phyloP scores from a whole-genome alignment of 2,329 filamentous ascomycete genomes.

The Lecanoromycetidae sp. region DNA sequence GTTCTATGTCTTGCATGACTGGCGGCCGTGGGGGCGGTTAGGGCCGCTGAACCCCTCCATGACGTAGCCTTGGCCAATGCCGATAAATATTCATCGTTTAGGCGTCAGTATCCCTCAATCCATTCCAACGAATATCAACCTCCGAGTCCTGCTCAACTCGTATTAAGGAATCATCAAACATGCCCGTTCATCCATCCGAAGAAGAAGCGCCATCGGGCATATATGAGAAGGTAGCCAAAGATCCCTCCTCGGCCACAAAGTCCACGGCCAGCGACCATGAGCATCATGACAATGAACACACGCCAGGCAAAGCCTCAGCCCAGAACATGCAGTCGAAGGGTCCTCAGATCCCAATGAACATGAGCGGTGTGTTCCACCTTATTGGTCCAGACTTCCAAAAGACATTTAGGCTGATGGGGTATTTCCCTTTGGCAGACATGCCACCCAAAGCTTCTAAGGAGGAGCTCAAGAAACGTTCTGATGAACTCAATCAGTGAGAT shows the following conservation, averaged over 20 bases:
- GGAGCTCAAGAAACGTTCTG: conserved; percentile 52
- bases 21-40: no score
- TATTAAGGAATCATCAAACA: no score
- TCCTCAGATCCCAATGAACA: conserved; percentile 30
- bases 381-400: conserved; percentile 30
- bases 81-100: no score
- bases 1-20: no score
- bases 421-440: conserved; percentile 27
- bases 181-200: conserved; percentile 27
- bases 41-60: no score
- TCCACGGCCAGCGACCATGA: conserved; percentile 28
- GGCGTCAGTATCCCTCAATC: no score
- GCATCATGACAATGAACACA: conserved; percentile 25
- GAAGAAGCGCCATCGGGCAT: conserved; percentile 25
- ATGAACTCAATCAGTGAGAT: conserved; percentile 51
- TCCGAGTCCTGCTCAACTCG: no score
- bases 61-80: no score
- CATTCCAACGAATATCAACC: no score
- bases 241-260: conserved; percentile 25
- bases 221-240: conserved; percentile 29
- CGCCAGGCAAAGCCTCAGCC: conserved; percentile 24
- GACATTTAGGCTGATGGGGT: no score
- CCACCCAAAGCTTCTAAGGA: conserved; percentile 44
- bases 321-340: conserved; percentile 32
- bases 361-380: conserved; percentile 23